phyloP scores from a whole-genome alignment of 225 moss, liverwort and hornwort species.

The Pleurozium schreberi region DNA sequence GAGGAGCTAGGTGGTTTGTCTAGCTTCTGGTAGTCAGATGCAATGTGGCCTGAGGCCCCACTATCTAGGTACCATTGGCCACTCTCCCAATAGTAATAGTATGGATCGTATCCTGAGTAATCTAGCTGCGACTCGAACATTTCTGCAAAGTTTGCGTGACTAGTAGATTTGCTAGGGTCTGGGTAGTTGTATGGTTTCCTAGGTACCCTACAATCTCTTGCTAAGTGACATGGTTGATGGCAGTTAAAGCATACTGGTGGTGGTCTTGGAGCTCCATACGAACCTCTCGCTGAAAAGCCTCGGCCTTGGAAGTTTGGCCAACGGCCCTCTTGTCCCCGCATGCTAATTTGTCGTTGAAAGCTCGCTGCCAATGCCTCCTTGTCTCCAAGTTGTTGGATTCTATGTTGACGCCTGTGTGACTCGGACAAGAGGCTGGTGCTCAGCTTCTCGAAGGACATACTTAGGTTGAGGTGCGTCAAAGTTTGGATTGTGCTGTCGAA shows the following conservation, averaged over 20 bases:
- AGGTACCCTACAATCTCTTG: no score
- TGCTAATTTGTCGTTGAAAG: rapidly evolving
- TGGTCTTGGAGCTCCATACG: no score
- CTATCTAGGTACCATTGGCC: background rate
- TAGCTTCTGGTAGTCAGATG: rapidly evolving
- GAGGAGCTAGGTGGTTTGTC: background rate
- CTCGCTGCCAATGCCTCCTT: no score
- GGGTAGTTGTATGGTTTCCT: no score
- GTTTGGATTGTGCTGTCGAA: no score
- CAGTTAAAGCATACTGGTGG: no score
- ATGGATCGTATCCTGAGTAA: rapidly evolving
- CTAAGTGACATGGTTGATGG: no score
- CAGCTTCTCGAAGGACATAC: no score
- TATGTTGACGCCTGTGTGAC: rapidly evolving
- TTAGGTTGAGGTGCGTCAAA: no score
- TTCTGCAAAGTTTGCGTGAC: rapidly evolving
- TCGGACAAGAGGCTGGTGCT: rapidly evolving
- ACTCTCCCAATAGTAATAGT: background rate
- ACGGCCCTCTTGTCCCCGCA: rapidly evolving
- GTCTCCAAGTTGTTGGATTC: rapidly evolving
- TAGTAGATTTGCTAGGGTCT: no score
- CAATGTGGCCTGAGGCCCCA: rapidly evolving
- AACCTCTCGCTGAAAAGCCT: no score
- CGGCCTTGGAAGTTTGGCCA: rapidly evolving
- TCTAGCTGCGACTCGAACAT: no score